Evolutionary conservation across 2,329 filamentous ascomycete genomes (phyloP).

Genomic region (Curvularia eragrostidis): DNA sequence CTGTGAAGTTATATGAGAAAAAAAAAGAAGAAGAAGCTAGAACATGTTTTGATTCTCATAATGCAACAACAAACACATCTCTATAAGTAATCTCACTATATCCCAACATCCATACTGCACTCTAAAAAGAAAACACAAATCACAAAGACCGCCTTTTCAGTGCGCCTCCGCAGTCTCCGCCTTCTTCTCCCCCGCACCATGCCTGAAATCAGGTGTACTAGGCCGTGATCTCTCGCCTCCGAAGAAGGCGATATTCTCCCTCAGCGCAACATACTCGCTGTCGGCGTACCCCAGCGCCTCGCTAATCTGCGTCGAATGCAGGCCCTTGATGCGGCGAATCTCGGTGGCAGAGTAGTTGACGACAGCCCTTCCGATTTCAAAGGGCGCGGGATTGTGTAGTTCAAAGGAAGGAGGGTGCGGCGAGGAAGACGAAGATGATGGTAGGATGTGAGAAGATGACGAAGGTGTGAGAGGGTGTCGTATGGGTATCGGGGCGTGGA

Average conservation of each 20-base stretch:
- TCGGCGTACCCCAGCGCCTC: constrained; percentile 87
- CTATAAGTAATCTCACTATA: neutral
- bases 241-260: constrained; percentile 86
- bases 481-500: constrained; percentile 29
- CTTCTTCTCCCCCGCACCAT: constrained; percentile 9
- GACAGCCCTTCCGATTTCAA: constrained; percentile 84
- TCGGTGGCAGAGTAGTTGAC: constrained; percentile 93
- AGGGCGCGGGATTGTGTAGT: constrained; percentile 46
- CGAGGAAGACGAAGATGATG: neutral
- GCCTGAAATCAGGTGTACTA: constrained; percentile 42
- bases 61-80: too few relatives aligned
- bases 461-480: constrained; percentile 23
- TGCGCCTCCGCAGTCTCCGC: constrained; percentile 14
- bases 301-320: constrained; percentile 81
- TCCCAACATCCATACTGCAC: neutral
- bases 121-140: neutral
- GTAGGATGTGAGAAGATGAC: neutral
- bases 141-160: neutral
- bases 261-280: constrained; percentile 88
- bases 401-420: constrained; percentile 36
- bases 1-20: neutral
- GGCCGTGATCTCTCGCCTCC: constrained; percentile 49
- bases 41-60: neutral
- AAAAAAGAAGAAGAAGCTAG: neutral
- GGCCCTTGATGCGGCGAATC: constrained; percentile 82